Evolutionary conservation across 371 early-diverging fungal genomes (phyloP).

Genomic region (Capniomyces stellatus): DNA sequence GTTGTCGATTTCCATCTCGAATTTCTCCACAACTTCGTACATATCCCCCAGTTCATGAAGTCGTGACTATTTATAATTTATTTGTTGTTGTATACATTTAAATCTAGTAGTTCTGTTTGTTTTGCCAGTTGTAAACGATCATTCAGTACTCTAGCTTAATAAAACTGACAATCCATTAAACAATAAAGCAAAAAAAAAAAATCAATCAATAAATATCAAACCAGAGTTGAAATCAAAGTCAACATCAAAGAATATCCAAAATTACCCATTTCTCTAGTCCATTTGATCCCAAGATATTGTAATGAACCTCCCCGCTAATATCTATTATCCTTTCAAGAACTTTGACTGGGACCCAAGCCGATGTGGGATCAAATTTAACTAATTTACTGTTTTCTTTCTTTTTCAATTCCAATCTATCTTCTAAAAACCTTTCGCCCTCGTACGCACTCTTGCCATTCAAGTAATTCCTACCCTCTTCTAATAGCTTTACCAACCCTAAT

Average conservation of each 20-base stretch:
- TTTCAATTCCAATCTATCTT: neutral
- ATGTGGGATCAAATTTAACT: neutral
- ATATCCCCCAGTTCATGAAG: neutral
- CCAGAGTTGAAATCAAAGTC: too few relatives aligned
- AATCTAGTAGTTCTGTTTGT: too few relatives aligned
- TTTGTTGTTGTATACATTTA: too few relatives aligned
- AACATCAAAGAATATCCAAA: neutral
- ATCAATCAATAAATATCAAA: too few relatives aligned
- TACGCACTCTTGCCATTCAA: neutral
- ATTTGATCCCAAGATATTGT: neutral
- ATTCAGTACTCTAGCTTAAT: too few relatives aligned
- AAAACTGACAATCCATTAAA: too few relatives aligned
- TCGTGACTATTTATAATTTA: neutral
- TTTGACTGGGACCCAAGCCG: neutral
- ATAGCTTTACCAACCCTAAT: neutral
- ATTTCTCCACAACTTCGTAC: neutral
- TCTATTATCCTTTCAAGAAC: slow-evolving; percentile 1
- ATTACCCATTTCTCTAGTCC: neutral
- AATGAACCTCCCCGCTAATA: neutral
- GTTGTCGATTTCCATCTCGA: neutral
- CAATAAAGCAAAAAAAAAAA: too few relatives aligned
- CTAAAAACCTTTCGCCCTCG: neutral
- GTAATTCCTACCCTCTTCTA: neutral
- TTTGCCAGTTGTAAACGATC: too few relatives aligned
- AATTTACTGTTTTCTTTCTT: neutral